Evolutionary conservation across 2,329 filamentous ascomycete genomes (phyloP), one percentile per base, ranked within the genome.

Genomic region (Aspergillus pseudoterreus): DNA sequence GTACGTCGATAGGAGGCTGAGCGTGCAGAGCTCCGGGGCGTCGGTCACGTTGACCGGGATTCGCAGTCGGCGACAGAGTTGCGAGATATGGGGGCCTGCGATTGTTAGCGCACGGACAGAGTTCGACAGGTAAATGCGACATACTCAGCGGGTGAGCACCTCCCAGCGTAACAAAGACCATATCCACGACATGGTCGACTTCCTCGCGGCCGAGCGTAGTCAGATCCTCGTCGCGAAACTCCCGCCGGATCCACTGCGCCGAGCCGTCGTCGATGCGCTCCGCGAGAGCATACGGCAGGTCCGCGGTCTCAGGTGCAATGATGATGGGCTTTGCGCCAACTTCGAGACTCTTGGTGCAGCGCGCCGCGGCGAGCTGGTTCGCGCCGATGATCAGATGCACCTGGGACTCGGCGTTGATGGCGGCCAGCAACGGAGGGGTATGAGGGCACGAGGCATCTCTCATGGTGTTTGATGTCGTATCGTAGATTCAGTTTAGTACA

Each of bases 31-130:
- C 32, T 83, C 80, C 0, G 92, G 89, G 0, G 88, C 83, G 73
- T 99, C 94, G 54, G 90, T 83, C 22, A 97, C 90, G 71, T 99
- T 99, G 66, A 99, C 80, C 30, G 92, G 92, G 60, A 99, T 94
- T 42, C 94, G 84, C 55, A 92, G 78, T 43, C 86, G 81, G 53
- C 80, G 83, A 75, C 94, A 97, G 4, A 92, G 76, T 4, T 75
- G 77, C 0, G 90, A 90, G 56, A 96, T 87, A 57, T 83, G 82
- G 24, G 79, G 72, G 51, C 78, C 84, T 88, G 35, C 17, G 21
- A 12, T 15, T 32, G 33, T 57, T 46, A 54, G 45, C 56, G 65
- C 39, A 60, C 41, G 67, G 56, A 14, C 69, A 61, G 52, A 42
- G 22, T 14, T 45, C 11, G 36, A 39, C 19, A 12, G 24, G 4